Base-by-base conservation (phyloP, 2,329 filamentous ascomycete genomes). In the Penicillium sp. region DNA sequence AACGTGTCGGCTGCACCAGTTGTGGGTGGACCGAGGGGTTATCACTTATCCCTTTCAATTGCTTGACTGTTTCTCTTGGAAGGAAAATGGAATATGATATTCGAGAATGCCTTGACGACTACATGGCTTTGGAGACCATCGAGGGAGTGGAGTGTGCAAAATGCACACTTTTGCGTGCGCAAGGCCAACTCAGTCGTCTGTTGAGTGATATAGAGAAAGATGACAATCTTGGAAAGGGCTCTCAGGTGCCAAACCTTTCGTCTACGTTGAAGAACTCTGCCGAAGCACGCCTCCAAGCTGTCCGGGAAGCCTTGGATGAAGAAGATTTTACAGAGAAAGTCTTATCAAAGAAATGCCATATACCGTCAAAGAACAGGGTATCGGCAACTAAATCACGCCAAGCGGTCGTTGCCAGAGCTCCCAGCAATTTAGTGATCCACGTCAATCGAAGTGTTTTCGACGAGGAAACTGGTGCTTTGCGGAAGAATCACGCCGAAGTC, bases 391-490 rank as follows among this genome's bases (percentile, higher is more conserved):
- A 99, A 73, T 91, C 91, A 8, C 88, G 92, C 58, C 94, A 97
- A 69, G 87, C 89, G 9, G 90, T 93, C 12, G 83, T 99, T 63
- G 91, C 89, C 3, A 82, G 92, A 28, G 82, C 91, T 1, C 94
- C 94, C 1, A 85, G 86, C 60, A 90, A 88, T 56, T 77, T 99
- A 14, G 89, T 86, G 0, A 79, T 97, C 8, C 94, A 99, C 69
- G 83, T 97, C 69, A 97, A 97, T 67, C 84, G 94, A 42, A 97
- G 92, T 51, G 83, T 94, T 0, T 97, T 96, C 65, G 89, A 97
- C 64, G 91, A 95, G 62, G 80, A 78, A 50, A 95, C 90, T 0
- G 90, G 91, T 5, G 78, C 83, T 59, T 83, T 91, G 71, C 86
- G 83, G 66, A 97, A 97, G 73, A 97, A 97, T 64, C 83, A 84